phyloP scores from a whole-genome alignment of 2,329 filamentous ascomycete genomes.

The Lithohypha guttulata region DNA sequence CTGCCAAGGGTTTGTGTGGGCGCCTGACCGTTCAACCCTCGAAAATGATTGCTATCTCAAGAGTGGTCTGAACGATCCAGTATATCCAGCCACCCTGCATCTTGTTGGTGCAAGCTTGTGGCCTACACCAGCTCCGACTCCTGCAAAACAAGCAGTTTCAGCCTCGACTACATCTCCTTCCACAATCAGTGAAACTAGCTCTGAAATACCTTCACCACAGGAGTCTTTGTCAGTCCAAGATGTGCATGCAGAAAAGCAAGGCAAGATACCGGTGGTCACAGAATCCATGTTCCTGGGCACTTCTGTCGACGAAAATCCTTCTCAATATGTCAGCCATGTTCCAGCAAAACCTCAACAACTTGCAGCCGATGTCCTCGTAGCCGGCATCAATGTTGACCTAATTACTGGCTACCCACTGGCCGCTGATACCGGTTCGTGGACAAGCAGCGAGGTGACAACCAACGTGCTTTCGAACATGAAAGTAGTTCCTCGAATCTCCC shows the following conservation, averaged over 20 bases:
- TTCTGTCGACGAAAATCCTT: conserved; percentile 21
- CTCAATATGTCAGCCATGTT: conserved; percentile 23
- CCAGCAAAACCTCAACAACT: conserved; percentile 17
- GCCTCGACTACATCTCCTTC: background rate
- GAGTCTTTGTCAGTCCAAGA: background rate
- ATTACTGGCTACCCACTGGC: conserved; percentile 23
- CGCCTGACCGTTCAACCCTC: conserved; percentile 18
- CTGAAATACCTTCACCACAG: background rate
- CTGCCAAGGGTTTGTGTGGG: conserved; percentile 23
- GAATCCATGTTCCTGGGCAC: conserved; percentile 20
- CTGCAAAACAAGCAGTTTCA: too few species aligned
- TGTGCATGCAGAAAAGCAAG: background rate
- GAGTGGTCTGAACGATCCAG: conserved; percentile 19
- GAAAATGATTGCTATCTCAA: conserved; percentile 26
- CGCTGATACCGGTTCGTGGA: conserved; percentile 21
- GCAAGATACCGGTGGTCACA: conserved; percentile 14
- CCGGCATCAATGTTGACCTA: conserved; percentile 23
- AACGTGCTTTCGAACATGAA: conserved; percentile 15
- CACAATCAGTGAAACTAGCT: background rate
- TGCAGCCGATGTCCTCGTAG: conserved; percentile 16
- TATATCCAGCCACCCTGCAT: conserved; percentile 15
- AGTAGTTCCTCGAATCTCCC: conserved; percentile 22
- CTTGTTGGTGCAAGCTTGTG: conserved; percentile 20
- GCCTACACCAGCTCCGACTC: background rate
- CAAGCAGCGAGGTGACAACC: conserved; percentile 10